Evolutionary conservation across 2,329 filamentous ascomycete species (phyloP).

Genomic region (Botrytis sinoallii): DNA sequence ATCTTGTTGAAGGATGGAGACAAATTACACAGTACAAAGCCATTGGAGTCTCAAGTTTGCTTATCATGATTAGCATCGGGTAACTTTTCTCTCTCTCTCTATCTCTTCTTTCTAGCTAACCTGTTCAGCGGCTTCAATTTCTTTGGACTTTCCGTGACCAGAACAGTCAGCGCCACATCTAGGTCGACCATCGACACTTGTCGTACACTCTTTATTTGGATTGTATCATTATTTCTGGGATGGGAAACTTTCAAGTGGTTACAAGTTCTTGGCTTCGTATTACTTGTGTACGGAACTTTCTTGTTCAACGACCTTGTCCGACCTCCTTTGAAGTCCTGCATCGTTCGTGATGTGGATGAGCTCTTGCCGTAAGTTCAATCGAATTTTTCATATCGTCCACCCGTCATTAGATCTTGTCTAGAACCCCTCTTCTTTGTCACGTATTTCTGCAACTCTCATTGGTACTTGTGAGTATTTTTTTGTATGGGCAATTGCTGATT

Average conservation of each 20-base stretch:
- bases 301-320: slow-evolving; percentile 92
- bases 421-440: background rate
- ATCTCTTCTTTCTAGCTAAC: slow-evolving; percentile 19
- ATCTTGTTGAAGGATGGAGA: slow-evolving; percentile 79
- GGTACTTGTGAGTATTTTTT: background rate
- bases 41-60: slow-evolving; percentile 72
- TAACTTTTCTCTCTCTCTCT: slow-evolving; percentile 46
- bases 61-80: slow-evolving; percentile 99
- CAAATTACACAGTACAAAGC: slow-evolving; percentile 71
- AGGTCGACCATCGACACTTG: slow-evolving; percentile 97
- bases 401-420: background rate
- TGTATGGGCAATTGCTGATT: background rate
- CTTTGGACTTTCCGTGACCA: slow-evolving; percentile 92
- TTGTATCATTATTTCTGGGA: slow-evolving; percentile 85
- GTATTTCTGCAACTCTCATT: background rate
- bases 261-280: slow-evolving; percentile 81
- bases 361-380: slow-evolving; percentile 55
- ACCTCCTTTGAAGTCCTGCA: slow-evolving; percentile 69
- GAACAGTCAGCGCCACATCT: slow-evolving; percentile 84
- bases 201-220: slow-evolving; percentile 96
- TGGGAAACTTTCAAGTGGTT: slow-evolving; percentile 99
- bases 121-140: slow-evolving; percentile 85
- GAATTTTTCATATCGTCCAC: background rate
- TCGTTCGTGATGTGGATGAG: slow-evolving; percentile 58
- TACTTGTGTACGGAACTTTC: slow-evolving; percentile 95